Conservation (phyloP, 441 rosid species). For the Manihot esculenta region DNA sequence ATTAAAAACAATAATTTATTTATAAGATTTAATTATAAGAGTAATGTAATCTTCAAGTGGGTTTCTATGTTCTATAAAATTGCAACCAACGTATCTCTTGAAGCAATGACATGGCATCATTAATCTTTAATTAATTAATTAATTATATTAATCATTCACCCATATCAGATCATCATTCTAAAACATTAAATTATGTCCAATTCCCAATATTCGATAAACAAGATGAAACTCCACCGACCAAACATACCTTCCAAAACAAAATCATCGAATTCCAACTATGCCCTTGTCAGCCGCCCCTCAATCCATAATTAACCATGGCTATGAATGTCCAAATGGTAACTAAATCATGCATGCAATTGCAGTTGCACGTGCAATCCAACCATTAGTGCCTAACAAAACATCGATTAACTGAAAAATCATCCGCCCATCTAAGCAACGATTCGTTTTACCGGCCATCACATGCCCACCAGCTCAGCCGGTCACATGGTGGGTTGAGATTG, state of each 20-base stretch:
- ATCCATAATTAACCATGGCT: not conserved
- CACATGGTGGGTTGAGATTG: slow-evolving; percentile 40
- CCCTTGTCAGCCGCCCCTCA: slow-evolving; percentile 19
- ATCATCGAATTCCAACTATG: slow-evolving; percentile 16
- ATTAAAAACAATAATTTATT: too few species aligned
- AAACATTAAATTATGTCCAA: slow-evolving; percentile 31
- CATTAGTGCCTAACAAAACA: slow-evolving; percentile 11
- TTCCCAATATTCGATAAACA: slow-evolving; percentile 9
- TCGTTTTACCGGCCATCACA: slow-evolving; percentile 43
- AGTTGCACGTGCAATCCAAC: slow-evolving; percentile 41
- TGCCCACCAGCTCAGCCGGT: slow-evolving; percentile 60
- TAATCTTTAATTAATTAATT: slow-evolving; percentile 12
- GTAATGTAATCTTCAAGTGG: slow-evolving; percentile 6
- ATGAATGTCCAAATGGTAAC: not conserved
- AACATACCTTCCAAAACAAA: slow-evolving; percentile 28
- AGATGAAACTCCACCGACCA: slow-evolving; percentile 23
- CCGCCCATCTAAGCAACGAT: slow-evolving; percentile 15
- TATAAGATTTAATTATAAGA: not conserved
- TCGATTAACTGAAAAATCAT: slow-evolving; percentile 26
- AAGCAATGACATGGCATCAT: slow-evolving; percentile 23
- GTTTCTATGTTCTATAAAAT: not conserved
- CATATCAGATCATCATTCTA: slow-evolving; percentile 22
- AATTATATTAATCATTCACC: slow-evolving; percentile 9
- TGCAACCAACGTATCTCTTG: slow-evolving; percentile 32
- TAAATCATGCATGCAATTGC: not conserved